phyloP scores from a whole-genome alignment of 768 basidiomycete genomes.

The Mrakia blollopis region DNA sequence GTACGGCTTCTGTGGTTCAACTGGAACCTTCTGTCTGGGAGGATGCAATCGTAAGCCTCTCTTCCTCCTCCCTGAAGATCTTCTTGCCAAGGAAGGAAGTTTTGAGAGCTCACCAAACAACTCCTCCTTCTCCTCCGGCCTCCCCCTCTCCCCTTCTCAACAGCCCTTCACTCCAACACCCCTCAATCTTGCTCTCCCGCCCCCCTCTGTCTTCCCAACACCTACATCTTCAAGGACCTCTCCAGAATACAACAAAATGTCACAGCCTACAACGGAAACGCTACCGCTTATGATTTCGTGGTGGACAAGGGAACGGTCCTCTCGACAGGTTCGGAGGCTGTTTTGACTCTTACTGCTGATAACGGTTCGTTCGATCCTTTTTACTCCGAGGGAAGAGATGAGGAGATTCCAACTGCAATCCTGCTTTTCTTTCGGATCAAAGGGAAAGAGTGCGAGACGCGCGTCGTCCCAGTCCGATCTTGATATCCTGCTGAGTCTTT shows the following conservation, averaged over 20 bases:
- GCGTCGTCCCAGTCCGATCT: no score
- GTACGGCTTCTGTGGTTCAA: constrained; percentile 55
- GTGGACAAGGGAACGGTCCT: constrained; percentile 52
- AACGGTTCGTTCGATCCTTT: constrained; percentile 14
- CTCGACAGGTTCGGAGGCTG: constrained; percentile 49
- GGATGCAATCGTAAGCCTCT: constrained; percentile 72
- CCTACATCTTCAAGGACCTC: constrained; percentile 38
- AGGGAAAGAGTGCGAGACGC: no score
- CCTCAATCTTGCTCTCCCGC: constrained; percentile 60
- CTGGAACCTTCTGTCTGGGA: constrained; percentile 62
- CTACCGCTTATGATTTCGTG: constrained; percentile 54
- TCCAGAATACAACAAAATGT: constrained; percentile 49
- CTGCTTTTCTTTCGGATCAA: no score
- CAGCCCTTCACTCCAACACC: constrained; percentile 50
- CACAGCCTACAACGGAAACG: constrained; percentile 68
- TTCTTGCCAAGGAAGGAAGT: background rate
- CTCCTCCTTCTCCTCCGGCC: background rate
- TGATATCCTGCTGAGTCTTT: no score
- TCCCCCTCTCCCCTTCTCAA: background rate
- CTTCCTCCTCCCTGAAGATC: background rate
- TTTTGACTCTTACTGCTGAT: constrained; percentile 31
- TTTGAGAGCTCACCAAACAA: background rate
- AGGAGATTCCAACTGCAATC: no score
- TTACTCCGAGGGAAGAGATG: no score
- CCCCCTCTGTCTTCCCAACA: constrained; percentile 64